Evolutionary conservation across 441 rosid species (phyloP).

Genomic region (Aleurites moluccanus): DNA sequence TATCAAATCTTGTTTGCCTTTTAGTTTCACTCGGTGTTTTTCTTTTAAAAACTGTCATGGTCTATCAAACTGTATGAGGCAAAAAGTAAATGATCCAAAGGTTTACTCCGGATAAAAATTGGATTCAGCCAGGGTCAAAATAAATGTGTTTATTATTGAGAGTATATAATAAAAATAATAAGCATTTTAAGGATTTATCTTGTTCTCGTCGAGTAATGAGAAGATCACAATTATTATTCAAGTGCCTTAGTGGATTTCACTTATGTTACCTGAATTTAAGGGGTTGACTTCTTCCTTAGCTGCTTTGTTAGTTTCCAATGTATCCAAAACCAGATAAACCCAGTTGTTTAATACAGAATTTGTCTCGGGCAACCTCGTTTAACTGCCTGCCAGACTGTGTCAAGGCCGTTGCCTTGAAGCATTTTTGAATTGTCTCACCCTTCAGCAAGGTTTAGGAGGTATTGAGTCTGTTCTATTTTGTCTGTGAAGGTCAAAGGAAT

Average conservation of each 20-base stretch:
- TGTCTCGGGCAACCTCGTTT: neutral
- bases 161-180: neutral
- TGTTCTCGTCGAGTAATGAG: neutral
- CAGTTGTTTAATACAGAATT: neutral
- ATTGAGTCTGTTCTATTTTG: neutral
- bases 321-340: neutral
- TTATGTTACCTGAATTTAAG: neutral
- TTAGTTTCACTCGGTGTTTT: neutral
- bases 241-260: neutral
- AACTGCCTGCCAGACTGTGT: neutral
- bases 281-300: neutral
- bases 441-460: neutral
- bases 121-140: neutral
- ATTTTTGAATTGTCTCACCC: neutral
- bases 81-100: neutral
- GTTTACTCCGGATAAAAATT: neutral
- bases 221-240: too few relatives aligned
- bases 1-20: constrained; percentile 4
- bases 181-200: neutral
- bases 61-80: neutral
- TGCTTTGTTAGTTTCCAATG: neutral
- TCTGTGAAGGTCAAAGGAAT: neutral
- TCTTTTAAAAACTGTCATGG: neutral
- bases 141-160: neutral
- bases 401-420: neutral